Base-by-base conservation (phyloP, 768 basidiomycete species). In the Lyophyllum decastes region DNA sequence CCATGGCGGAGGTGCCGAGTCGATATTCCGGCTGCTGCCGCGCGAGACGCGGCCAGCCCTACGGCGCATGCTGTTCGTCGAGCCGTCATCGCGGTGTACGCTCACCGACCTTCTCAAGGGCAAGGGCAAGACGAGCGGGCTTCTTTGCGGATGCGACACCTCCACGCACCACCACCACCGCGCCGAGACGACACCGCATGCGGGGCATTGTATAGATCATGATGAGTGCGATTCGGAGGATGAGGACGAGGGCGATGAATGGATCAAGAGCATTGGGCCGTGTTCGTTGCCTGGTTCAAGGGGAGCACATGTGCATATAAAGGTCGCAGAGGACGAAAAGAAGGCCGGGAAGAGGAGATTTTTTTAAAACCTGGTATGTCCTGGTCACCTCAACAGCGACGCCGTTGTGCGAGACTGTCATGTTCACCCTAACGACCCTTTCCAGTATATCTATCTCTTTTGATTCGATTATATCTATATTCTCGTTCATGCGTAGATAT, bases 11-110 rank as follows among this genome's bases (percentile, higher is more conserved):
- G 89, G 91, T 19, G 87, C 93, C 25, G 96, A 98, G 70, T 95
- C 94, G 8, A 97, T 99, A 67, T 98, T 99, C 81, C 87, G 96
- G 19, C 80, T 98, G 10, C 82, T 99, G 22, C 97, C 97, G 1
- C 88, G 97, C 53, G 96, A 99, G 75, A 87, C 94, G 14, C 85
- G 97, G 40, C 82, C 88, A 7, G 93, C 91, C 14, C 81, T 99
- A 58, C 90, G 94, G 57, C 85, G 95, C 53, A 99, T 99, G 97
- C 79, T 99, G 64, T 88, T 86, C 64, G 84, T 98, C 48, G 96
- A 98, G 68, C 92, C 96, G 3, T 77, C 82, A 17, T 85, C 88
- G 48, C 87, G 97, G 40, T 96, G 94, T 70, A 98, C 97, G 26
- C 83, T 99, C 55, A 90, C 93, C 11, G 94, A 98, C 70, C 74